Evolutionary conservation across 768 basidiomycete genomes (phyloP).

Genomic region (Crepidotus variabilis): DNA sequence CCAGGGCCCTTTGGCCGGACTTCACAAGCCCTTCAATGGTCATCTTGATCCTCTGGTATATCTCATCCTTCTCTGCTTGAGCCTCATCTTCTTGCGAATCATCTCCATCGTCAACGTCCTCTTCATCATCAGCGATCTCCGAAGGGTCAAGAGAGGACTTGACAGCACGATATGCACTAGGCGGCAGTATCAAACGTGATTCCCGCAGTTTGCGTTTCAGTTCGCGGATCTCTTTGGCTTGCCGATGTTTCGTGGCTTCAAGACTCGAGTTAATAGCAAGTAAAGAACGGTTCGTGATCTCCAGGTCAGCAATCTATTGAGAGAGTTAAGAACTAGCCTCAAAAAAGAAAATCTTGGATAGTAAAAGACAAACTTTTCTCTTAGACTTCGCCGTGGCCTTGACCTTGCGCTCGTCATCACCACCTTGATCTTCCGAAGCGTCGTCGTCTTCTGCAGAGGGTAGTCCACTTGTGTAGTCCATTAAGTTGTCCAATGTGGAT

Average conservation of each 20-base stretch:
- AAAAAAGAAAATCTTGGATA: not conserved
- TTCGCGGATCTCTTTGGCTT: conserved; percentile 83
- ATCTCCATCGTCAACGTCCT: conserved; percentile 43
- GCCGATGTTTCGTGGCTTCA: conserved; percentile 75
- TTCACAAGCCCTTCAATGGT: conserved; percentile 62
- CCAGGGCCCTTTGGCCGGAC: conserved; percentile 58
- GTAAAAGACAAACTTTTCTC: conserved; percentile 62
- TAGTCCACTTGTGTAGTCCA: conserved; percentile 31
- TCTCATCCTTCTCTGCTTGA: conserved; percentile 44
- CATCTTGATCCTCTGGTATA: conserved; percentile 59
- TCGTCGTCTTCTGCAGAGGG: conserved; percentile 26
- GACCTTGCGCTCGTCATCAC: conserved; percentile 46
- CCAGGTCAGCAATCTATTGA: conserved; percentile 81
- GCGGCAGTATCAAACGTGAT: conserved; percentile 74
- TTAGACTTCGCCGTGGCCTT: conserved; percentile 79
- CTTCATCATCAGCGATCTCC: conserved; percentile 39
- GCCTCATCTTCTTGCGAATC: conserved; percentile 28
- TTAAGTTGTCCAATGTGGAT: conserved; percentile 39
- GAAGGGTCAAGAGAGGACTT: conserved; percentile 44
- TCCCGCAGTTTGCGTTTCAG: conserved; percentile 80
- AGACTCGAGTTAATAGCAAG: conserved; percentile 81
- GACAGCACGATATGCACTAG: conserved; percentile 53
- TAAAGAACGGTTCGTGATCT: conserved; percentile 86
- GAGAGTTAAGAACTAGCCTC: conserved; percentile 3
- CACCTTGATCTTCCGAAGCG: conserved; percentile 27